These are phyloP conservation scores for Areca catechu DNA, from an alignment of 176 grass and related monocot species.

Conservation along the genomic window DNA sequence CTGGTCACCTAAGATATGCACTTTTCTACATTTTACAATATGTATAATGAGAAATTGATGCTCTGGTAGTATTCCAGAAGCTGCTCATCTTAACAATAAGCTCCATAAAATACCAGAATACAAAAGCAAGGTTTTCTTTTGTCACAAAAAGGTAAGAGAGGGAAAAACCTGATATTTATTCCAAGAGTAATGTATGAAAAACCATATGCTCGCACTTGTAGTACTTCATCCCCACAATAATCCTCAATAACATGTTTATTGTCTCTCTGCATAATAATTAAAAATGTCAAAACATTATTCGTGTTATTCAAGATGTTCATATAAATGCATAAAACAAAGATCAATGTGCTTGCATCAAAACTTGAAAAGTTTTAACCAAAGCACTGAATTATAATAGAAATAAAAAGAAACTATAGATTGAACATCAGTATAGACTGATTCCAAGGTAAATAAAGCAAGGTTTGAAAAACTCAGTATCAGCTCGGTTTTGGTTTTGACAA, in stretches of 20 bases:
- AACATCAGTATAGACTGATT: too few relatives aligned
- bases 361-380: too few relatives aligned
- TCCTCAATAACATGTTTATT: constrained; percentile 26
- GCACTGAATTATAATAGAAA: too few relatives aligned
- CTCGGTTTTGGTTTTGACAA: too few relatives aligned
- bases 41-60: too few relatives aligned
- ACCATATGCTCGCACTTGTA: constrained; percentile 91
- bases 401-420: too few relatives aligned
- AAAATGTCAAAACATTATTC: constrained; percentile 5
- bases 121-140: not conserved
- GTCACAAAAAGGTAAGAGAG: constrained; percentile 10
- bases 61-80: not conserved
- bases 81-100: not conserved
- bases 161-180: constrained; percentile 82
- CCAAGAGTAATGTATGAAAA: constrained; percentile 76
- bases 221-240: constrained; percentile 78
- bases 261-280: constrained; percentile 39
- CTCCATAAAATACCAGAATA: not conserved
- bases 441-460: too few relatives aligned
- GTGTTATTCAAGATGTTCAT: not conserved
- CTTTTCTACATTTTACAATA: too few relatives aligned
- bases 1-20: too few relatives aligned
- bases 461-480: too few relatives aligned
- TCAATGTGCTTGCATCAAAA: too few relatives aligned
- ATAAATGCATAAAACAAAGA: too few relatives aligned